Base-by-base conservation (phyloP, 768 basidiomycete genomes). In the Leccinum pellstonianum region DNA sequence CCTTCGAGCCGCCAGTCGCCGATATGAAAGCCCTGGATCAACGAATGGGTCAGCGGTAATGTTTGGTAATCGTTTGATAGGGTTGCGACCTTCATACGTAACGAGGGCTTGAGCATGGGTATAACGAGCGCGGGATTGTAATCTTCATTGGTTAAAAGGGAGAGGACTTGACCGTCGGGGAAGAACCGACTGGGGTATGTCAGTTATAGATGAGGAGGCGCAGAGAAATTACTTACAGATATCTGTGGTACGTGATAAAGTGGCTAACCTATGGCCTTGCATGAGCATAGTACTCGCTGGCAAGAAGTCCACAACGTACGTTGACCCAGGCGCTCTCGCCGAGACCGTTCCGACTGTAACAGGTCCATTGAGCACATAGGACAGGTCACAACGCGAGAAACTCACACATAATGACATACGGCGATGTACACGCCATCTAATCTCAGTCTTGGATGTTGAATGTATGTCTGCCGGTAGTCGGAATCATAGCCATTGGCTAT, bases 371-470 rank as follows among this genome's bases (percentile, higher is more conserved):
- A 31, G 43, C 2, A 33, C 56, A 62, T 51, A 49, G 33, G 46
- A 56, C 38, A 52, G 47, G 54, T 9, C 35, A 51, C 19, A 49
- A 41, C 50, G 56, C n/a, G n/a, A 29, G 54, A 73, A 21, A 58
- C 85, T 61, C 71, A 91, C 90, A 88, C 77, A 65, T 92, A 96
- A 72, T 94, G 93, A 68, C 93, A 95, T 19, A 91, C 89, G 21
- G 92, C 87, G 54, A 97, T 95, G 70, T 96, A 96, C 10, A 93
- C 86, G 2, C 95, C 95, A 61, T 96, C 95, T 62, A 88, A 70
- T 41, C 95, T 85, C 52, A 96, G 72, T 51, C 95, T 83, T 14
- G 93, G 93, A 58, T 93, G 90, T 72, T 94, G 90, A 47, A 96
- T 83, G 70, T 84, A 92, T 9, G 90, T 75, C 19, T 86, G 86